A percentile compares a stretch with the other conserved stretches of the same genome.
phyloP scores from a whole-genome alignment of 495 filamentous ascomycete species.

The Neurospora sp. region DNA sequence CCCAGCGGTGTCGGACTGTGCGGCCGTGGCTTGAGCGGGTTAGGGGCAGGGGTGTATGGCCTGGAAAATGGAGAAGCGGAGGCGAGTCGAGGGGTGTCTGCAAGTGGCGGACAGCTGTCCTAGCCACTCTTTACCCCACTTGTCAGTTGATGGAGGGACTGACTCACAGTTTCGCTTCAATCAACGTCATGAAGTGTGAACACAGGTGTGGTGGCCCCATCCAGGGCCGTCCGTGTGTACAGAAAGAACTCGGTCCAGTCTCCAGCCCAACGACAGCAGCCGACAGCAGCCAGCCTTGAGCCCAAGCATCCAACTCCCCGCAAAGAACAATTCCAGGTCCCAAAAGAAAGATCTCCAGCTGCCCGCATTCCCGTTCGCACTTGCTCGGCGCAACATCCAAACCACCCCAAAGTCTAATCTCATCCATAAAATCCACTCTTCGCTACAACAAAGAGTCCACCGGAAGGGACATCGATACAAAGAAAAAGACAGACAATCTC shows the following conservation, averaged over 20 bases:
- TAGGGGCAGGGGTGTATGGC: neutral
- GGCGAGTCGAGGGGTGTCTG: neutral
- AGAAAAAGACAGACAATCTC: neutral
- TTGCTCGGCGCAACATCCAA: neutral
- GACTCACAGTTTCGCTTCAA: constrained; percentile 17
- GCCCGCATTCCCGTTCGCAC: neutral
- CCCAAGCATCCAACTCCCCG: neutral
- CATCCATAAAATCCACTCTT: neutral
- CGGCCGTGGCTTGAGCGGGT: neutral
- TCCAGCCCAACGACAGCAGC: neutral
- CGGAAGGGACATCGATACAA: neutral
- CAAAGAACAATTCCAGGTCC: neutral
- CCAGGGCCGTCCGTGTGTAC: neutral
- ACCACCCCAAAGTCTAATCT: neutral
- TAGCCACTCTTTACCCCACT: constrained; percentile 7
- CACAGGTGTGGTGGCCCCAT: neutral
- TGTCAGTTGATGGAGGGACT: constrained; percentile 22
- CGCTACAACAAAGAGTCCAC: neutral
- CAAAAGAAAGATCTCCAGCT: neutral
- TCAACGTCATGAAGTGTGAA: constrained; percentile 21
- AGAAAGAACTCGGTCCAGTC: neutral
- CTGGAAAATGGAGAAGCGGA: neutral
- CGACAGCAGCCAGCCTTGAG: neutral
- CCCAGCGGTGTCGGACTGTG: neutral
- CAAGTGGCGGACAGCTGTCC: constrained; percentile 5